Conservation (phyloP, 1,284 basidiomycete species). For the Heterobasidion parviporum region DNA sequence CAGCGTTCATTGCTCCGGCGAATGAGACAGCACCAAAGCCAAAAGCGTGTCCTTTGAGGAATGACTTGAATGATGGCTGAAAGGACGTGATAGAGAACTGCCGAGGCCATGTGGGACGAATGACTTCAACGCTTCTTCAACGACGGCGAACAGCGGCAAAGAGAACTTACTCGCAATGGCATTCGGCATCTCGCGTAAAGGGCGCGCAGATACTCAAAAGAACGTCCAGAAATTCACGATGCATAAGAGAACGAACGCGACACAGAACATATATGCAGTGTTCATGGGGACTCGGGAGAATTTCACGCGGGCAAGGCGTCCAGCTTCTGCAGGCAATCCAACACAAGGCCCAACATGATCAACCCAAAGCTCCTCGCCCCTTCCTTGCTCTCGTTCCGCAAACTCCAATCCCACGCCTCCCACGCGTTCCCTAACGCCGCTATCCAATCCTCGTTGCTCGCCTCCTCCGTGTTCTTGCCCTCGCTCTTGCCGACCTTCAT, state of each 20-base stretch:
- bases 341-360: background rate
- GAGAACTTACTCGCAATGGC: too few species aligned
- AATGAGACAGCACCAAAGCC: background rate
- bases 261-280: too few species aligned
- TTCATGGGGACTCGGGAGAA: too few species aligned
- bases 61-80: background rate
- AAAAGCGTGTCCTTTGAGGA: background rate
- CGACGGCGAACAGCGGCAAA: too few species aligned
- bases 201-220: too few species aligned
- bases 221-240: too few species aligned
- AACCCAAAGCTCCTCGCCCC: background rate
- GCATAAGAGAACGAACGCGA: too few species aligned
- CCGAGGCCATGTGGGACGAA: background rate
- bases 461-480: slow-evolving; percentile 17
- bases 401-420: slow-evolving; percentile 53
- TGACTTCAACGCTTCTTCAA: too few species aligned
- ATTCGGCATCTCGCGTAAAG: too few species aligned
- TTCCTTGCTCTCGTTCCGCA: background rate
- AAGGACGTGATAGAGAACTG: background rate
- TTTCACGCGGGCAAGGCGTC: background rate
- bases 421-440: slow-evolving; percentile 46
- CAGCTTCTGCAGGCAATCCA: background rate
- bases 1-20: background rate
- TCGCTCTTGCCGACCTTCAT: slow-evolving; percentile 24
- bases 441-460: slow-evolving; percentile 20